Percentiles rank a stretch among this genome's conserved stretches.
Evolutionary conservation across 768 basidiomycete genomes (phyloP).

Genomic region (Naganishia antarctica): DNA sequence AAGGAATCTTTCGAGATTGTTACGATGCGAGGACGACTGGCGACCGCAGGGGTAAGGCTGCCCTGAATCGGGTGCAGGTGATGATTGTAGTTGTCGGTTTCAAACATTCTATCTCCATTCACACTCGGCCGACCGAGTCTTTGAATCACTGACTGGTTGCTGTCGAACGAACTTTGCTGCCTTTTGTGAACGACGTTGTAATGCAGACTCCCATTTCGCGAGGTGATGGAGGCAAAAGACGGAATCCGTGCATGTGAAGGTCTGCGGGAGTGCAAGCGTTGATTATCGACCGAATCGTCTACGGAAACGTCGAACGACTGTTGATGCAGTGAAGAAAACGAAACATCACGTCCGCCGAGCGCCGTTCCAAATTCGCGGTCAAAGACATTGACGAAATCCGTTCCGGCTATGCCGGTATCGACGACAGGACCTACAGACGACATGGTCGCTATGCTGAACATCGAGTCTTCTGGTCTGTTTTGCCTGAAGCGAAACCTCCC

Average conservation of each 20-base stretch:
- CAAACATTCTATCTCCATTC: conserved; percentile 44
- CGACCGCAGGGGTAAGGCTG: background rate
- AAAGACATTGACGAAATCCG: conserved; percentile 43
- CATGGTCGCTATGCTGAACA: conserved; percentile 45
- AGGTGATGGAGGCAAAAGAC: background rate
- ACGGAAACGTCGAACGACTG: background rate
- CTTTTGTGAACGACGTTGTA: conserved; percentile 29
- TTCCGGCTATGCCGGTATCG: conserved; percentile 38
- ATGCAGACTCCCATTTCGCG: background rate
- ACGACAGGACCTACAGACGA: conserved; percentile 44
- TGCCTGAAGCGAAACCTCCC: conserved; percentile 27
- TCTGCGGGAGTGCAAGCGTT: background rate
- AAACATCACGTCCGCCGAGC: background rate
- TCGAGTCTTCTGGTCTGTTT: conserved; percentile 35
- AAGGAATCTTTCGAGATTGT: conserved; percentile 17
- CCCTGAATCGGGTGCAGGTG: conserved; percentile 21
- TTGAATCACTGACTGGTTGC: conserved; percentile 31
- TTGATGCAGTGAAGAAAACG: background rate
- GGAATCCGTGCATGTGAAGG: background rate
- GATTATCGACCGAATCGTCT: background rate
- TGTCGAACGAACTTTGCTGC: conserved; percentile 35
- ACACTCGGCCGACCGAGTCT: conserved; percentile 41
- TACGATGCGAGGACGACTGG: background rate
- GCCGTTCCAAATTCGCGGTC: conserved; percentile 40
- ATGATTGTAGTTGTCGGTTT: conserved; percentile 32